Evolutionary conservation across 805 yeast species (phyloP).

Genomic region (Pichia deserticola): DNA sequence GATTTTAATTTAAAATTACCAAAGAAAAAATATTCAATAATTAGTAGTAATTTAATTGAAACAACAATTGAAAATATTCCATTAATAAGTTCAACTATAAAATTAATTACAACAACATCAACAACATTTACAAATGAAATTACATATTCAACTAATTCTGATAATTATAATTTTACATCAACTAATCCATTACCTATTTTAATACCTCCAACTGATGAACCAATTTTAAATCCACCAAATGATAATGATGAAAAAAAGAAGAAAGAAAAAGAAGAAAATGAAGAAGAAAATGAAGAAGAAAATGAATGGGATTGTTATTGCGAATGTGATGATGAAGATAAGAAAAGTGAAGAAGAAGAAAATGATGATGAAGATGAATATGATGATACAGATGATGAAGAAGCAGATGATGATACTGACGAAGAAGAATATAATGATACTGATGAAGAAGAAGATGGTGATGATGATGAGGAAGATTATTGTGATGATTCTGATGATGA

Average conservation of each 20-base stretch:
- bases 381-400: not conserved
- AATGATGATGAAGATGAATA: not conserved
- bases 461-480: not conserved
- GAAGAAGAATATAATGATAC: not conserved
- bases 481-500: not conserved
- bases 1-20: constrained; percentile 16
- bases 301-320: not conserved
- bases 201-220: not conserved
- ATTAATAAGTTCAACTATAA: too few species aligned
- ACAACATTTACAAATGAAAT: not conserved
- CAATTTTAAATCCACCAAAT: not conserved
- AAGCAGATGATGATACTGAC: not conserved
- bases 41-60: not conserved
- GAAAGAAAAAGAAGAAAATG: not conserved
- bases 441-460: not conserved
- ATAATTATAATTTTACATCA: not conserved
- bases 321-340: too few species aligned
- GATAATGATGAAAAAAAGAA: not conserved
- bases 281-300: not conserved
- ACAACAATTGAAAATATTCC: not conserved
- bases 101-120: not conserved
- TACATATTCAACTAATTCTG: too few species aligned
- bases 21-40: not conserved
- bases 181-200: not conserved
- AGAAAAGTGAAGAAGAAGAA: too few species aligned